These are phyloP conservation scores for Emergomyces pasteurianus DNA, from an alignment of 2,329 filamentous ascomycete species.

Conservation along the genomic window DNA sequence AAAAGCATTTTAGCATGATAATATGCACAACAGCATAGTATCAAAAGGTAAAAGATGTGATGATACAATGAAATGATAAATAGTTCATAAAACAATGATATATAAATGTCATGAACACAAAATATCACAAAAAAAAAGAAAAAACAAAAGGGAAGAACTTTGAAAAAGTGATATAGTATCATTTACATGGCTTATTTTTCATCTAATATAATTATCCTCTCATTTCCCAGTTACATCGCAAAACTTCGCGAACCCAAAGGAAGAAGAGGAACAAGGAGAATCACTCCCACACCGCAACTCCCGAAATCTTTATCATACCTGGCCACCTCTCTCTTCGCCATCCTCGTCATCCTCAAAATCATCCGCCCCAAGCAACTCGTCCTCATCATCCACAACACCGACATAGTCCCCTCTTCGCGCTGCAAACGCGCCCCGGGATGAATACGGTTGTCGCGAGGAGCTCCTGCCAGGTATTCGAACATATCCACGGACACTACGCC, in stretches of 20 bases:
- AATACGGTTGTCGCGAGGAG: slow-evolving; percentile 55
- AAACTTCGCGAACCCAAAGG: background rate
- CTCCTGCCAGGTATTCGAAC: slow-evolving; percentile 31
- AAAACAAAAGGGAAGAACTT: background rate
- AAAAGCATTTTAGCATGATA: background rate
- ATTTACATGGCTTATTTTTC: background rate
- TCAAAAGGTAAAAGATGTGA: background rate
- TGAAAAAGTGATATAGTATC: background rate
- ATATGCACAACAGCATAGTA: background rate
- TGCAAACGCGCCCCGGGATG: slow-evolving; percentile 79
- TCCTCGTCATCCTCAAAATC: slow-evolving; percentile 94
- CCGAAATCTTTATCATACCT: background rate
- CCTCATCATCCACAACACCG: slow-evolving; percentile 83
- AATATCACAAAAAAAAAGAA: background rate
- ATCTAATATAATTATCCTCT: background rate
- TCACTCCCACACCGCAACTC: background rate
- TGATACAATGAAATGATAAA: background rate
- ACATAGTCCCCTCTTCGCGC: slow-evolving; percentile 78
- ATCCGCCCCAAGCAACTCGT: slow-evolving; percentile 73
- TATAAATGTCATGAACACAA: too few species aligned
- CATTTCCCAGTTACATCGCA: background rate
- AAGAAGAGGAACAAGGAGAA: background rate
- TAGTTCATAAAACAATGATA: background rate
- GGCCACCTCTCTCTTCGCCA: slow-evolving; percentile 27
- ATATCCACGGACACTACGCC: slow-evolving; percentile 48